These are phyloP conservation scores for Lipomyces starkeyi DNA, from an alignment of 805 yeast species.

Conservation along the genomic window DNA sequence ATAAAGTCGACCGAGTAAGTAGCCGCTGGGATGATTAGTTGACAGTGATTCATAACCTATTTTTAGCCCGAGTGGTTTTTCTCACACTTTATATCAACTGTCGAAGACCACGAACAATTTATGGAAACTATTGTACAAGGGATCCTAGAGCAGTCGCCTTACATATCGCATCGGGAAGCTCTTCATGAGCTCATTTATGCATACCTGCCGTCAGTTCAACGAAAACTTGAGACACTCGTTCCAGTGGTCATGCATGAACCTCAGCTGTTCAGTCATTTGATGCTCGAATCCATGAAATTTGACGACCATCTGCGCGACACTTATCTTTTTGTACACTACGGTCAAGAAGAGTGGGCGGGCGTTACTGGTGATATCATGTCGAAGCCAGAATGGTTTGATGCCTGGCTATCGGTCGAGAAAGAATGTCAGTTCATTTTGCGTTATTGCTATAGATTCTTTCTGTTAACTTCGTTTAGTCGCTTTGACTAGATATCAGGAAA, in stretches of 20 bases:
- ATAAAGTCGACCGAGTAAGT: conserved; percentile 57
- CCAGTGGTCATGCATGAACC: conserved; percentile 47
- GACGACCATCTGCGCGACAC: conserved; percentile 56
- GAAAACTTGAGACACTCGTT: conserved; percentile 50
- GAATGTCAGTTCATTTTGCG: conserved; percentile 36
- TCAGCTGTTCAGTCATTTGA: conserved; percentile 60
- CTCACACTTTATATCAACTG: conserved; percentile 49
- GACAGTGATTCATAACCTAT: background rate
- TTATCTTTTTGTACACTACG: conserved; percentile 56
- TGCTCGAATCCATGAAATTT: conserved; percentile 62
- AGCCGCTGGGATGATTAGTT: background rate
- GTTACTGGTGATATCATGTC: conserved; percentile 45
- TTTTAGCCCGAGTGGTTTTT: conserved; percentile 70
- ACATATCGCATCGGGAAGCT: conserved; percentile 42
- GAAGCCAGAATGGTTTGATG: conserved; percentile 46
- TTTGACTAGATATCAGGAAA: conserved; percentile 57
- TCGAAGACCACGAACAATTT: conserved; percentile 46
- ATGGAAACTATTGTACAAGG: conserved; percentile 41
- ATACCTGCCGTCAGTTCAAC: conserved; percentile 54
- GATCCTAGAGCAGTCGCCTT: conserved; percentile 31
- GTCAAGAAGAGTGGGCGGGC: conserved; percentile 52
- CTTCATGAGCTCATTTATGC: conserved; percentile 54
- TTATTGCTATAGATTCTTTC: background rate
- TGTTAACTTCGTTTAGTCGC: conserved; percentile 48
- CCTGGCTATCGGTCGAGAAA: conserved; percentile 62